Evolutionary conservation across 2,329 filamentous ascomycete species (phyloP), one percentile per base, ranked within the genome.

Genomic region (Fusarium fracticaudum): DNA sequence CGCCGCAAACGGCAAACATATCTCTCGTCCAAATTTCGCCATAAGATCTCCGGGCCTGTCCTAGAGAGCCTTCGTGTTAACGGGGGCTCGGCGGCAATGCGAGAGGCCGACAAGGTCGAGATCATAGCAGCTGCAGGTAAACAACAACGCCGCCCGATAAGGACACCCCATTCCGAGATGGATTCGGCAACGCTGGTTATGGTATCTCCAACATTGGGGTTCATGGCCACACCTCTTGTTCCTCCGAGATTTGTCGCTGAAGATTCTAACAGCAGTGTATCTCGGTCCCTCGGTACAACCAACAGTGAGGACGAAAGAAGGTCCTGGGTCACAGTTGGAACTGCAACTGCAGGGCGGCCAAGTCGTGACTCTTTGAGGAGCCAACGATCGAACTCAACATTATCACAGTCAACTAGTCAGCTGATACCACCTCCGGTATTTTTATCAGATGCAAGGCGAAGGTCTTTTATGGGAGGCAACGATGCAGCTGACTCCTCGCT

Each of bases 291-390:
- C 8, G 79, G 72, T 63, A 73, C 60, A 33, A 67, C 75, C 7
- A 64, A 54, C 24, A 77, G 74, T 26, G 77, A 78, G 6, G 80
- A 78, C 14, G 77, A 75, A 20, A 74, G 80, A 47, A 75, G 76
- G 43, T 83, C 82, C 4, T 84, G 82, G 82, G 69, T 82, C 12
- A 84, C 82, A 3, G 77, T 83, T 24, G 82, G 76, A 24, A 72
- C 72, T 12, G 74, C 54, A 20, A 75, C 70, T 26, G 70, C 74
- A 20, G 75, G 69, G 26, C 74, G 71, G 12, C 72, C 69, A 44
- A 82, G 79, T 45, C 66, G 79, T 22, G 72, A 59, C 24, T 80
- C 81, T 1, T 60, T 71, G 15, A 65, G 69, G 15, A 79, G 79
- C 35, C 73, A 75, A 8, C 67, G 64, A 15, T 81, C 80, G 22